Evolutionary conservation across 1,139 yeast genomes (phyloP), one percentile per base, ranked within the genome.

Genomic region (Candida neerlandica): DNA sequence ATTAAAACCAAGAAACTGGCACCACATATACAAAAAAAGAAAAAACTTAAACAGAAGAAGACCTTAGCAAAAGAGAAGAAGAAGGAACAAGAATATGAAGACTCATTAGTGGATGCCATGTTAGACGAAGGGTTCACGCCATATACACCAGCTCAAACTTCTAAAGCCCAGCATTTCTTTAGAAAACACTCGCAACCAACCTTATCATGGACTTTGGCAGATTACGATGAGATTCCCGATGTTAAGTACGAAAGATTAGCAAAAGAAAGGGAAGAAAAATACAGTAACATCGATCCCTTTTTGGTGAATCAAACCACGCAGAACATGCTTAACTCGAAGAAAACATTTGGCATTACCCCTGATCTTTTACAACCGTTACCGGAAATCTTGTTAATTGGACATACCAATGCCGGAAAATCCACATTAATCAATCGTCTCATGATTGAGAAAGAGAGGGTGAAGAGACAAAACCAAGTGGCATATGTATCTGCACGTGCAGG

Each of bases 371-470:
- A 18, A 7, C 34, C 18, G 4, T 27, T 43, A 9, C 48, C 48
- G 4, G 48, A 46, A 30, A 81, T 89, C 2, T 70, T 86, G 6
- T 74, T 90, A 40, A 61, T 90, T 47, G 97, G 97, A 0, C 80
- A 89, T 55, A 86, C 96, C 45, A 90, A 90, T 59, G 90, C 84
- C 1, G 97, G 97, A 0, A 90, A 90, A 62, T 88, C 96, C 0
- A 82, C 95, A 0, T 65, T 90, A 37, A 70, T 90, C 38, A 87
- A 89, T 58, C 80, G 78, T 15, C 55, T 85, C 61, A 79, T 58
- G 61, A 64, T 60, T 5, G 63, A 67, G 42, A 62, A 65, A 26
- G 52, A 59, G 29, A 71, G 65, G 50, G 11, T 42, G 7, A 62
- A 61, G 34, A 65, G 62, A 45, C 59, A 66, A 5, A 55, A 62